Base-by-base conservation (phyloP, 2,329 filamentous ascomycete genomes). In the Keithomyces neogunnii region DNA sequence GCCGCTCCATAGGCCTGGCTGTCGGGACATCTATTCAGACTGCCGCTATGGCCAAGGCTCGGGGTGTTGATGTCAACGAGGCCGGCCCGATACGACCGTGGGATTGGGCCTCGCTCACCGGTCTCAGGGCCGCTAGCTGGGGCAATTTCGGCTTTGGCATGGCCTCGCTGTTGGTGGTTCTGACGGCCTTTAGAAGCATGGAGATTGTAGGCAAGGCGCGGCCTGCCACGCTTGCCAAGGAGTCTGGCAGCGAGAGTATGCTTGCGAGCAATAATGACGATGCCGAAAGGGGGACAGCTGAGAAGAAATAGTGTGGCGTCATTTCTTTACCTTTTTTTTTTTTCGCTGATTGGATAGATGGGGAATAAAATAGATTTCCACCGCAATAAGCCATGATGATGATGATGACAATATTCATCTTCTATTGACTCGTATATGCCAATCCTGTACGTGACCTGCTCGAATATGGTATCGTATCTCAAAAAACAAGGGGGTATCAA, bases 1-100 rank as follows among this genome's bases (percentile, higher is more conserved):
- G 84, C 0, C 72, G 84, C 5, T 77, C 84, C 0, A 75, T 88
- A n/a, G 78, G 81, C 1, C 69, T 88, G 1, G 84, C 84, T 1
- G 71, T 88, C 33, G 78, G 76, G 3, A 86, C 84, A 0, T 81
- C 82, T 0, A 69, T 86, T 2, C 83, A 88, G 62, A 81, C 81
- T 0, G 76, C 80, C 0, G 76, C 85, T 28, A 78, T 82, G 67
- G 78, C 78, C 0, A 63, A 69, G 3, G 68, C 70, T 29, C 68
- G 75, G 31, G 69, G 69, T 3, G 68, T 75, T 0, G 46, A 63
- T 0, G 69, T 81, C 0, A 62, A 76, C 53, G 50, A 72, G 2
- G 73, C 68, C 0, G 77, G 76, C 0, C 54, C 68, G 0, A 64
- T 77, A 8, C 29, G 59, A 47, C 53, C 61, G 2, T 72, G 74